Evolutionary conservation across 495 filamentous ascomycete species (phyloP).

Genomic region (Penicillium goetzii): DNA sequence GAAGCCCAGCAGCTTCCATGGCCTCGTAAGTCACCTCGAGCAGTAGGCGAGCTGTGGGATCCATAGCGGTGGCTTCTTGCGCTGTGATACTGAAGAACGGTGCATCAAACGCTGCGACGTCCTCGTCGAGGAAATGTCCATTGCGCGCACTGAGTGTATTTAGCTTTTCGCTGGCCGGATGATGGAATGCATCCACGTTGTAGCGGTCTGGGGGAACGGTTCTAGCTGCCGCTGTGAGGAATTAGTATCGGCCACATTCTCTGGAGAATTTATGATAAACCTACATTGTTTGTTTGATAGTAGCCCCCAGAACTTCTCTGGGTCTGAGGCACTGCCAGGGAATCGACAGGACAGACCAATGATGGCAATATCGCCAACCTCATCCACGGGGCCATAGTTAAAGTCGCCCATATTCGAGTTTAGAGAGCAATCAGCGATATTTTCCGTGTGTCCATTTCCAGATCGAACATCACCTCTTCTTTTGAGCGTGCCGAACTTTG

Average conservation of each 20-base stretch:
- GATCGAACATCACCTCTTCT: no score
- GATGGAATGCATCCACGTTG: not conserved
- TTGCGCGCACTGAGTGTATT: not conserved
- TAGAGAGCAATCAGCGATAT: no score
- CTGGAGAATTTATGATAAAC: no score
- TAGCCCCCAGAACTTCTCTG: not conserved
- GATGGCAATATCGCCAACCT: not conserved
- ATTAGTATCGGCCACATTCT: no score
- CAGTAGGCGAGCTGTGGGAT: not conserved
- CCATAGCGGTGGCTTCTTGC: not conserved
- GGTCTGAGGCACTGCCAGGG: not conserved
- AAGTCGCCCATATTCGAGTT: no score
- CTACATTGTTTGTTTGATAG: not conserved
- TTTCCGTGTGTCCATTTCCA: no score
- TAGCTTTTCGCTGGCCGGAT: not conserved
- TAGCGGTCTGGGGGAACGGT: not conserved
- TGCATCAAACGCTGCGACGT: slow-evolving; percentile 1
- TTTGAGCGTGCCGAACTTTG: no score
- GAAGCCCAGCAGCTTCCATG: not conserved
- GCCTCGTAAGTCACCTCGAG: slow-evolving; percentile 1
- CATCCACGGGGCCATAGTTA: not conserved
- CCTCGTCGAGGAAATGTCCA: not conserved
- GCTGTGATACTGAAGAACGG: not conserved
- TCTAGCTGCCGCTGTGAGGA: no score
- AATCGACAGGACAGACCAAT: not conserved